These are phyloP conservation scores for Phytopythium ostracodes DNA, from an alignment of 352 stramenopile species.

Conservation along the genomic window DNA sequence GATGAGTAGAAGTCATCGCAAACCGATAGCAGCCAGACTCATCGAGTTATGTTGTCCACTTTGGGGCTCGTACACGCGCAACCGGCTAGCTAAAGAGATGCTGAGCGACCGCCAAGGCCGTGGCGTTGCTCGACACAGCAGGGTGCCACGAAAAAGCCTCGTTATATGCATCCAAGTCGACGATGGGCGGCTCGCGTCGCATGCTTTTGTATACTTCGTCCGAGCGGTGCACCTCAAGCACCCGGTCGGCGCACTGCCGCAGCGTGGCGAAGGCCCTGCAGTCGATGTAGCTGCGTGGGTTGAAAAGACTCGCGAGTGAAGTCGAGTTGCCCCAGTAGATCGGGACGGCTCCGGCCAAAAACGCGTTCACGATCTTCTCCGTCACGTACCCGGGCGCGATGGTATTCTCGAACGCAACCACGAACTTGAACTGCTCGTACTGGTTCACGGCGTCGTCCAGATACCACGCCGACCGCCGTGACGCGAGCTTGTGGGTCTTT, in stretches of 20 bases:
- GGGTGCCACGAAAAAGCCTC: constrained; percentile 44
- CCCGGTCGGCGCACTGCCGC: constrained; percentile 27
- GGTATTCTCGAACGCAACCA: constrained; percentile 68
- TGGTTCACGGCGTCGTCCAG: constrained; percentile 31
- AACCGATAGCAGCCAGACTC: neutral
- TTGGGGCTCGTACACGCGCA: too few relatives aligned
- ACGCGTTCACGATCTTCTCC: constrained; percentile 61
- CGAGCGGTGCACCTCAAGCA: constrained; percentile 35
- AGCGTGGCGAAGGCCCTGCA: constrained; percentile 36
- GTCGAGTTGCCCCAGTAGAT: constrained; percentile 53
- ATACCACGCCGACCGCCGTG: constrained; percentile 20
- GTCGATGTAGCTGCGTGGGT: constrained; percentile 47
- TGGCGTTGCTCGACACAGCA: constrained; percentile 15
- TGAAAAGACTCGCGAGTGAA: constrained; percentile 36
- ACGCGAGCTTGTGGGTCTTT: neutral
- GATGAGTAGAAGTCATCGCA: neutral
- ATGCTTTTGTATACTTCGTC: constrained; percentile 31
- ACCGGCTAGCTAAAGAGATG: neutral
- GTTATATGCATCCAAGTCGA: constrained; percentile 25
- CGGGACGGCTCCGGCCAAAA: constrained; percentile 50
- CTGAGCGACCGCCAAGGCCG: neutral
- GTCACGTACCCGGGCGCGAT: constrained; percentile 45
- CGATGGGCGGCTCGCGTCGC: constrained; percentile 23
- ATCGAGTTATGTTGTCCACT: neutral
- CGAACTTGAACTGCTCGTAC: constrained; percentile 51